Base-by-base conservation (phyloP, 106 monocot genomes). In the Dendrobium huoshanense region DNA sequence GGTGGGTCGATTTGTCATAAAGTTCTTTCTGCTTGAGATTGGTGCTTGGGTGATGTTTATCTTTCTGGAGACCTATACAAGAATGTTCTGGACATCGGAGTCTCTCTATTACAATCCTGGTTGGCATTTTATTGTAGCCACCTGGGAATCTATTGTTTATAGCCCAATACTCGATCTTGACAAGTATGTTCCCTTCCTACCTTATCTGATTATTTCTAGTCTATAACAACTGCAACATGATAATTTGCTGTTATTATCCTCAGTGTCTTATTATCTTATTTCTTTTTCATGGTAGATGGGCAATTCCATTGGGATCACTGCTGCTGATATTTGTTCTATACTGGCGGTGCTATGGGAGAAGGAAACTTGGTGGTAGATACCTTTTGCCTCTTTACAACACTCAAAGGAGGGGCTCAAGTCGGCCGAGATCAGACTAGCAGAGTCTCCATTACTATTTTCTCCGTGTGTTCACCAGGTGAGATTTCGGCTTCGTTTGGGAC, bases 1-100 rank as follows among this genome's bases (percentile, higher is more conserved):
- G 1, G 55, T 98, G 0, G 98, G 95, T 17, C 85, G 95, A 56
- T 98, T 98, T 82, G 56, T 98, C 54, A 78, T 98, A 78, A 98
- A 95, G 87, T 98, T 95, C 82, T 73, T 98, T 77, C 77, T 98
- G 75, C 84, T 98, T 25, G 98, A 98, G 81, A 84, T 98, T 61
- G 89, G 89, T 47, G 98, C 91, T 3, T 98, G 98, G 97, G 78
- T 95, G 77, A 92, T 98, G 86, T 98, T 98, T 67, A 91, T 98
- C 67, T 95, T 98, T 87, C 83, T 98, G 73, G 98, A 98, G 89
- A 93, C 91, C 18, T 98, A 95, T 56, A 98, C 98, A 43, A 86
- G 98, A 80, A 92, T 98, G 92, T 98, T 98, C 75, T 98, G 98
- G 98, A 91, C 98, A 33, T 86, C 98, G 4, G 98, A 98, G 78